Evolutionary conservation across 306 rosid species (phyloP), one percentile per base, ranked within the genome.

Genomic region (Prinsepia uniflora): DNA sequence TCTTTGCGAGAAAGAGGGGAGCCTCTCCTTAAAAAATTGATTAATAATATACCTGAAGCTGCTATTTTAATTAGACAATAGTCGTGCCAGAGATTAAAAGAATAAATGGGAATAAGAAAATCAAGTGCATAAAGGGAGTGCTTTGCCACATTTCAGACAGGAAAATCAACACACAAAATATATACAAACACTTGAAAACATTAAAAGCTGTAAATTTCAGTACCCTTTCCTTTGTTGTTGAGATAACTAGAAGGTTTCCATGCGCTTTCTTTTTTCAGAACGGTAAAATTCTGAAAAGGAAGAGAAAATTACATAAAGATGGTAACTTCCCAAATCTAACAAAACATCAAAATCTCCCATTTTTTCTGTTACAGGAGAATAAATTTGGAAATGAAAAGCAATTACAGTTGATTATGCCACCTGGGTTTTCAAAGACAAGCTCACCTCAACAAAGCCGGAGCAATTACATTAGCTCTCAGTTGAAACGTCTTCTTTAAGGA

Each of bases 81-180:
- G 80, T 58, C 83, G 66, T 79, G 34, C 77, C 80, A 39, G 47
- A 56, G 62, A 62, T 74, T 56, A 55, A n/a, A 30, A 64, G 10
- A 68, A 76, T 58, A 68, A 43, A 71, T 17, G 70, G 53, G 76
- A 76, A 74, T 70, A 76, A 66, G 46, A 75, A 70, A 81, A 68
- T 70, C 77, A 75, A 78, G 64, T 19, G 55, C 73, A 75, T 70
- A 78, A 72, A 71, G 71, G 59, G 40, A 77, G 68, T 78, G 76
- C 68, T 75, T 67, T 34, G 76, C 76, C 84, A 84, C 84, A 79
- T 54, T 68, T 54, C 72, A 81, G 87, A 80, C 82, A 80, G 80
- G 65, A 85, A 71, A 70, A 79, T 73, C 68, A 73, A 64, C 75
- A 47, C 10, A 63, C 14, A 47, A 49, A 46, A 30, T 30, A 30